These are phyloP conservation scores for Pyrenopolyporus hunteri DNA, from an alignment of 495 filamentous ascomycete genomes.

Conservation along the genomic window DNA sequence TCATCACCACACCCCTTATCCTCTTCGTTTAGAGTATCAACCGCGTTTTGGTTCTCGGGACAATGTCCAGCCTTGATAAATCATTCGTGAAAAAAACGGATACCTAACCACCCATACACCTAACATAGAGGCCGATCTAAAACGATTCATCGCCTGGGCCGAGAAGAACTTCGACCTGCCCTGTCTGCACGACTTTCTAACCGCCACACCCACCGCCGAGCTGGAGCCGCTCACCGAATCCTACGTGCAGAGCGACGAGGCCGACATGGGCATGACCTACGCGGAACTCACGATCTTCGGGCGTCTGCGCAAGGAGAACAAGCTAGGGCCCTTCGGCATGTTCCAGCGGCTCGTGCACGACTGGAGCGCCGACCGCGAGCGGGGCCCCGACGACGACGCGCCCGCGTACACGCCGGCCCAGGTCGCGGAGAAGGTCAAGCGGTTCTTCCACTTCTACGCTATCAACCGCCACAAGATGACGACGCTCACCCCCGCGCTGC, in stretches of 20 bases:
- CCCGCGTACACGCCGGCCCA: slow-evolving; percentile 43
- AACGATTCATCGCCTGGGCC: slow-evolving; percentile 76
- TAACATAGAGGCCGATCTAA: slow-evolving; percentile 64
- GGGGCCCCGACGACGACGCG: slow-evolving; percentile 39
- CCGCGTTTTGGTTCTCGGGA: too few species aligned
- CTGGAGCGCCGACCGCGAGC: slow-evolving; percentile 63
- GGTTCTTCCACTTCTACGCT: slow-evolving; percentile 71
- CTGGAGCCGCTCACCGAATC: slow-evolving; percentile 76
- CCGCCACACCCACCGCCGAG: slow-evolving; percentile 81
- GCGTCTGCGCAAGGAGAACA: slow-evolving; percentile 68
- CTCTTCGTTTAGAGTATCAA: too few species aligned
- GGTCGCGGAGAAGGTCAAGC: slow-evolving; percentile 66
- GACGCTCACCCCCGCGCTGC: slow-evolving; percentile 62
- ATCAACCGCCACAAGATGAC: slow-evolving; percentile 72
- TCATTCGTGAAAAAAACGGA: neutral
- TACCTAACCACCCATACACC: neutral
- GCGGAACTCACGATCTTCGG: slow-evolving; percentile 63
- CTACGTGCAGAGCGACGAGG: slow-evolving; percentile 75
- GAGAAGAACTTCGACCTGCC: slow-evolving; percentile 67
- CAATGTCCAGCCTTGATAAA: too few species aligned
- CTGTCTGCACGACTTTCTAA: slow-evolving; percentile 73
- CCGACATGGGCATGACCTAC: slow-evolving; percentile 57
- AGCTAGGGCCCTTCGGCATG: slow-evolving; percentile 75
- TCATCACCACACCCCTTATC: neutral
- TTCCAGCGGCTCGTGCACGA: slow-evolving; percentile 71